These are phyloP conservation scores for Diutina rugosa DNA, from an alignment of 1,139 yeast species.

Conservation along the genomic window DNA sequence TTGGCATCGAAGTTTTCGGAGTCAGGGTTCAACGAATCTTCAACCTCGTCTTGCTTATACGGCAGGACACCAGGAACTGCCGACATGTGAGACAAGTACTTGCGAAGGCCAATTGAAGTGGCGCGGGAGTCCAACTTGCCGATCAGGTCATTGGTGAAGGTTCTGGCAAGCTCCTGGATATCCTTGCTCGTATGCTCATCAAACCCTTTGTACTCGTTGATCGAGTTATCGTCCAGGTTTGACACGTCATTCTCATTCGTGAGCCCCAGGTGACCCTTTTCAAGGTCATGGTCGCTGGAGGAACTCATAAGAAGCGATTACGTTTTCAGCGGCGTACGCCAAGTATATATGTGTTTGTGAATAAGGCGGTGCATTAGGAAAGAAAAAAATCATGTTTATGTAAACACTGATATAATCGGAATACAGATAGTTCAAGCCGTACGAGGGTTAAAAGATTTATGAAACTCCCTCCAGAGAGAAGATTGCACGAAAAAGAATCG, in stretches of 20 bases:
- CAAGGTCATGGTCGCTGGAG: not conserved
- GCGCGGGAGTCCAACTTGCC: not conserved
- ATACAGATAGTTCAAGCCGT: not conserved
- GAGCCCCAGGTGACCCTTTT: not conserved
- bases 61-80: constrained; percentile 39
- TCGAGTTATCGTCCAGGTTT: not conserved
- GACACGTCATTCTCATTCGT: not conserved
- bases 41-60: constrained; percentile 8
- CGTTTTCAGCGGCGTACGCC: not conserved
- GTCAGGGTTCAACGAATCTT: constrained; percentile 16
- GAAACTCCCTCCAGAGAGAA: not conserved
- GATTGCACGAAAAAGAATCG: not conserved
- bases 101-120: constrained; percentile 9
- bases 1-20: constrained; percentile 46
- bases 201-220: constrained; percentile 24
- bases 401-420: not conserved
- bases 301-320: not conserved
- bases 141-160: constrained; percentile 17
- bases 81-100: constrained; percentile 35
- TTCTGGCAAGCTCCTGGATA: constrained; percentile 53
- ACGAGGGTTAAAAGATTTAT: not conserved
- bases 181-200: constrained; percentile 11
- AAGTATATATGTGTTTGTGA: not conserved
- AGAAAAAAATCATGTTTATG: not conserved
- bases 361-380: not conserved